Base-by-base conservation (phyloP, 1,139 yeast genomes). In the Hemisphaericaspora lyxosophila region DNA sequence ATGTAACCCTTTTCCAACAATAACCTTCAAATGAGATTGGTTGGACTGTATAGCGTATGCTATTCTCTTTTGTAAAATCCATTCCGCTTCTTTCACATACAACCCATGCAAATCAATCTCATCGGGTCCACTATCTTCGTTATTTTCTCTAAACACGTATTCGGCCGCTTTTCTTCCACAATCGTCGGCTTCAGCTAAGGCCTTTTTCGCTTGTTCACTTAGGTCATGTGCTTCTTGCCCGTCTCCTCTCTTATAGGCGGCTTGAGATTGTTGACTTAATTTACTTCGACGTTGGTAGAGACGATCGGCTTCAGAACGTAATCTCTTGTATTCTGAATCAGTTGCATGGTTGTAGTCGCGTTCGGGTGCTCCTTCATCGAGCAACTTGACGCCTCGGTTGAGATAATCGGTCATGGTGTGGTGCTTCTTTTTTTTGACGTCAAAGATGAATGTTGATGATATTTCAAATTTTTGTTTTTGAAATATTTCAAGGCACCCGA, bases 91-190 rank as follows among this genome's bases (percentile, higher is more conserved):
- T 59, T 83, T 85, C 25, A 90, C 95, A 50, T 73, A 89, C 27
- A 92, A 69, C 0, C 98, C 98, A 59, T 92, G 98, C 42, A 92
- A 71, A 61, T 92, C 97, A 46, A 92, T 88, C 61, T 92, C 97
- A 57, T 88, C 86, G 13, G 73, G 73, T 23, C 78, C 82, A 23
- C 94, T 82, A 55, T 89, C 97, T 24, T 87, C 78, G 55, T 92
- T 92, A 58, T 92, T 92, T 50, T 85, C 92, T 33, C 83, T 70
- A 57, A 90, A 90, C 2, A 89, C 97, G 57, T 83, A 90, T 56
- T 82, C 90, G 1, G 97, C 97, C 1, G 97, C 98, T 57, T 82
- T 78, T 23, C 71, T 66, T 62, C 89, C 89, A 55, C 72, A 78
- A 29, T 68, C 60, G 40, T 88, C 95, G 27, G 90, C 95, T 48